Percentiles rank a stretch among this genome's conserved stretches.
These are phyloP conservation scores for Pilatotrama ljubarskyi DNA, from an alignment of 768 basidiomycete species.

Conservation along the genomic window DNA sequence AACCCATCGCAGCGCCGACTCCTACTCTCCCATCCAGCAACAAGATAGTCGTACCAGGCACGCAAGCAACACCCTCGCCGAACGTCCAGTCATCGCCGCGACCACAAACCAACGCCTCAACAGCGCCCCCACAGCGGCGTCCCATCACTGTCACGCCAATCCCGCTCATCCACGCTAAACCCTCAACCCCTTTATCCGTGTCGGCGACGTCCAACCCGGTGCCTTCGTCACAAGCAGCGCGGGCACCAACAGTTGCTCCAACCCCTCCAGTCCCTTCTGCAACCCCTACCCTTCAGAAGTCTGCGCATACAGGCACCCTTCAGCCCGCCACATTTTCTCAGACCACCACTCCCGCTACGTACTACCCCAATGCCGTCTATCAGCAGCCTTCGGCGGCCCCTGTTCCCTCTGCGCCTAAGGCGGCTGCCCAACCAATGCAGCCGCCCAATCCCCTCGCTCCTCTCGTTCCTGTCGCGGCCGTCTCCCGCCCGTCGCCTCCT, in stretches of 20 bases:
- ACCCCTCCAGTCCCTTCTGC: slow-evolving; percentile 26
- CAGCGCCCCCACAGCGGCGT: not conserved
- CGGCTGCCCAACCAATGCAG: slow-evolving; percentile 18
- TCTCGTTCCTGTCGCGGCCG: not conserved
- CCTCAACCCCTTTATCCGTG: slow-evolving; percentile 26
- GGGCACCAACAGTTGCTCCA: slow-evolving; percentile 15
- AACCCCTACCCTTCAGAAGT: slow-evolving; percentile 18
- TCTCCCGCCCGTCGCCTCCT: slow-evolving; percentile 22
- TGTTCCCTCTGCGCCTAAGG: slow-evolving; percentile 4
- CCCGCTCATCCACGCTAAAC: slow-evolving; percentile 7
- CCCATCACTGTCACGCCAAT: slow-evolving; percentile 12
- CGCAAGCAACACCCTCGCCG: slow-evolving; percentile 1
- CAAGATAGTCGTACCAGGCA: slow-evolving; percentile 1
- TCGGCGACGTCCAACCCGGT: slow-evolving; percentile 28
- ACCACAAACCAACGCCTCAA: not conserved
- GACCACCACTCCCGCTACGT: slow-evolving; percentile 28
- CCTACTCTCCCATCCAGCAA: slow-evolving; percentile 16
- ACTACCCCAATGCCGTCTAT: slow-evolving; percentile 60
- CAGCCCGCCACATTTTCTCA: slow-evolving; percentile 27
- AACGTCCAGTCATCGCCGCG: not conserved
- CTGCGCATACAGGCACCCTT: slow-evolving; percentile 15
- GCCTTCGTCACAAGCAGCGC: slow-evolving; percentile 8
- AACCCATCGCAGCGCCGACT: slow-evolving; percentile 16
- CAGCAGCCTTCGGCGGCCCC: slow-evolving; percentile 35
- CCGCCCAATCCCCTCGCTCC: slow-evolving; percentile 28